phyloP scores from a whole-genome alignment of 2,329 filamentous ascomycete species.

The Ophiostoma angusticollis region DNA sequence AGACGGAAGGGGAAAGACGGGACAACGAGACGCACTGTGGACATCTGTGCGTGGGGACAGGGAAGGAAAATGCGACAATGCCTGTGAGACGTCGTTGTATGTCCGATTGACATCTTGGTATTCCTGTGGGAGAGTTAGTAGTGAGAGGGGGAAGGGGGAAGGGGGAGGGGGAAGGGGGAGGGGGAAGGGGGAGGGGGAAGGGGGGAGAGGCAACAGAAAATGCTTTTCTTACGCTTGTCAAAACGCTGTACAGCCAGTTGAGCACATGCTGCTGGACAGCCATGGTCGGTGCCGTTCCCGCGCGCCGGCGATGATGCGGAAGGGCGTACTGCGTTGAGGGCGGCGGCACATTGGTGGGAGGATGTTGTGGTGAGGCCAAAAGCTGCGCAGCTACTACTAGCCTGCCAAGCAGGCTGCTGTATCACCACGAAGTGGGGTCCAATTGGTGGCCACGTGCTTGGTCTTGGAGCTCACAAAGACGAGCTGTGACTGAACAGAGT shows the following conservation, averaged over 20 bases:
- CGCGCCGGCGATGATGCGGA: not conserved
- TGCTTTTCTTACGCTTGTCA: slow-evolving; percentile 51
- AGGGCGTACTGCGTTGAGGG: not conserved
- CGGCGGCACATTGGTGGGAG: not conserved
- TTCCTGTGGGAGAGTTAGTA: slow-evolving; percentile 49
- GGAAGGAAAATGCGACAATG: slow-evolving; percentile 65
- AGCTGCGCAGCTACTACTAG: too few species aligned
- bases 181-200: too few species aligned
- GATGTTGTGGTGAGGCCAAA: not conserved
- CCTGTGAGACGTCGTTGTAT: slow-evolving; percentile 80
- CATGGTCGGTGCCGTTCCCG: slow-evolving; percentile 27
- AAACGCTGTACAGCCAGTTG: slow-evolving; percentile 88
- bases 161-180: too few species aligned
- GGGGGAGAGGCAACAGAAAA: not conserved
- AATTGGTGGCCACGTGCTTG: too few species aligned
- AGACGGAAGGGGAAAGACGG: not conserved
- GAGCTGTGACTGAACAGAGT: too few species aligned
- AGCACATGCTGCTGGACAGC: slow-evolving; percentile 79
- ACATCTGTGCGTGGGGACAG: slow-evolving; percentile 83
- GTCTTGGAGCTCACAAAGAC: too few species aligned
- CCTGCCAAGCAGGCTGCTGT: too few species aligned
- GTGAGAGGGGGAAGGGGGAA: too few species aligned
- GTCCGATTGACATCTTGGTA: slow-evolving; percentile 87
- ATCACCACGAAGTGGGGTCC: too few species aligned
- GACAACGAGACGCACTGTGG: slow-evolving; percentile 56